Base-by-base conservation (phyloP, 2,329 filamentous ascomycete species). In the Lecanicillium sp. region DNA sequence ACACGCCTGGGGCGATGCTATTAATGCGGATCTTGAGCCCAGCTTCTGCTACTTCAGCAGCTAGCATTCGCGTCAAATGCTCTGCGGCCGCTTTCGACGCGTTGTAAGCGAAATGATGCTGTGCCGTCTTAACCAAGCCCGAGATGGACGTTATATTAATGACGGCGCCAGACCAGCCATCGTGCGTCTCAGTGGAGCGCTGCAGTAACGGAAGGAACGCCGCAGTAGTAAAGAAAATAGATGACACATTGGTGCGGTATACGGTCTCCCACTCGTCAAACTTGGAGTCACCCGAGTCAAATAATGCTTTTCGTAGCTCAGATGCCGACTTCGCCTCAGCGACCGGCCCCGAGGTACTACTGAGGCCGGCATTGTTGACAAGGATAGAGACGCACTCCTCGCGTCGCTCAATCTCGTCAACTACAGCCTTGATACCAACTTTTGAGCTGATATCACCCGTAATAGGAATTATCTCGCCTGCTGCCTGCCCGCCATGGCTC, bases 171-270 rank as follows among this genome's bases (percentile, higher is more conserved):
- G 78, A 70, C 70, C 69, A 74, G 39, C 66, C 66, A 4, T 51
- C 44, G 42, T 65, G 58, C 1, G 41, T 49, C 37, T 68, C 60
- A 48, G 51, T 70, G 49, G 49, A 64, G 17, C 68, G 68, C 52
- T 80, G 71, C 36, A 85, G 66, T 4, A 83, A 63, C 0, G 79
- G 77, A 2, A 78, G 71, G 32, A 84, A 70, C 0, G 77, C 71
- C 36, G 79, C 69, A 0, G 79, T 79, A 36, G 75, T 68, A 47
- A 81, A 84, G 64, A 77, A 84, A 40, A 79, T 68, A 43, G 73
- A 75, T 22, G 85, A 76, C 10, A 89, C 84, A 47, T 94, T 88
- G 15, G 84, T 86, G 42, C 77, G 74, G 65, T 84, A 89, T 0
- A 77, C 76, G 29, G 72, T 61, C n/a, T 71, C 71, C 87, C 85